phyloP scores from a whole-genome alignment of 2,329 filamentous ascomycete genomes.

The Phoma sp. region DNA sequence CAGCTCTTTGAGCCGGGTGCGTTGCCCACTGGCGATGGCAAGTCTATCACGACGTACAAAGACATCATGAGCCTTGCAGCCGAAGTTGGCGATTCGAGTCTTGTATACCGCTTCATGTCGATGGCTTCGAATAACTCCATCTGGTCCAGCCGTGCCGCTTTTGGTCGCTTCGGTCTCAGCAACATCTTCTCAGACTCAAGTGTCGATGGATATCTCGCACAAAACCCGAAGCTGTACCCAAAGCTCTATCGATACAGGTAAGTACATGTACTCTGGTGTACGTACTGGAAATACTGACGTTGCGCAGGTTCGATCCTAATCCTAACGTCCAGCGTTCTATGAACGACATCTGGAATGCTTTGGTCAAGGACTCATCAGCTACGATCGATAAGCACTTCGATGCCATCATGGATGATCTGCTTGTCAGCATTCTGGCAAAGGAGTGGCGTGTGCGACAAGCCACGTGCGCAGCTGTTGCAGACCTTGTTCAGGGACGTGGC shows the following conservation, averaged over 20 bases:
- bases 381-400: constrained; percentile 86
- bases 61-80: constrained; percentile 96
- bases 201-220: constrained; percentile 68
- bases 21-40: constrained; percentile 84
- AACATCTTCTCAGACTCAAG: constrained; percentile 88
- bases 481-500: constrained; percentile 82
- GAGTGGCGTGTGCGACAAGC: constrained; percentile 96
- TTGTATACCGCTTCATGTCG: constrained; percentile 99
- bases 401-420: constrained; percentile 84
- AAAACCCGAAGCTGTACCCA: constrained; percentile 93
- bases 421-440: constrained; percentile 84
- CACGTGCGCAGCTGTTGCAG: constrained; percentile 86
- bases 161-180: constrained; percentile 91
- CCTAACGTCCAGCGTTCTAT: constrained; percentile 91
- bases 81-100: constrained; percentile 91
- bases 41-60: constrained; percentile 90
- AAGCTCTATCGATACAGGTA: constrained; percentile 88
- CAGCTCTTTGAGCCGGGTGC: constrained; percentile 93
- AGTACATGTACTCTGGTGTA: not conserved
- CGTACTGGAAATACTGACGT: constrained; percentile 21
- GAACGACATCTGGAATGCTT: constrained; percentile 95
- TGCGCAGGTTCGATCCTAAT: constrained; percentile 80
- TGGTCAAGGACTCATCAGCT: constrained; percentile 85
- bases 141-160: constrained; percentile 96
- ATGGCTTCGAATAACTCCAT: constrained; percentile 94